These are phyloP conservation scores for Trypanosoma caninum DNA, from an alignment of 208 protist species.

Conservation along the genomic window DNA sequence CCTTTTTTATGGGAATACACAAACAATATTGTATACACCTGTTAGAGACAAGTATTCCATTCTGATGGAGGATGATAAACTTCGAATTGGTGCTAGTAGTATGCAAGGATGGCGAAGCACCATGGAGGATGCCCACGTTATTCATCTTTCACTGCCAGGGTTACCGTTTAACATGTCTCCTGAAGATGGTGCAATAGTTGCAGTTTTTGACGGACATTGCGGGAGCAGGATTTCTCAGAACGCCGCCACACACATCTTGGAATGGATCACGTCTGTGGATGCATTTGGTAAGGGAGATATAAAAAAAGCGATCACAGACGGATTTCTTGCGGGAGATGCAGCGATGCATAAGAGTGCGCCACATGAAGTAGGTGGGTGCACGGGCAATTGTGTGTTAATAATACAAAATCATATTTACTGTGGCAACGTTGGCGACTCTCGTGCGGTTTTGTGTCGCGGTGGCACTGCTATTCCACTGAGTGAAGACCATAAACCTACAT, in stretches of 20 bases:
- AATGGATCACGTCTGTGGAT: constrained; percentile 61
- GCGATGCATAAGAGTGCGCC: constrained; percentile 70
- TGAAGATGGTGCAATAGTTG: constrained; percentile 78
- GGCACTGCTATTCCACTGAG: constrained; percentile 89
- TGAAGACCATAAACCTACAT: constrained; percentile 94
- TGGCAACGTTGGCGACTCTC: constrained; percentile 92
- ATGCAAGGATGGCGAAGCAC: constrained; percentile 91
- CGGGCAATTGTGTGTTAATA: constrained; percentile 77
- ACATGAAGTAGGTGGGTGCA: constrained; percentile 78
- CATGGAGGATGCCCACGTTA: constrained; percentile 88
- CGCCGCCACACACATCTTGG: constrained; percentile 66
- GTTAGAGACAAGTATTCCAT: constrained; percentile 90
- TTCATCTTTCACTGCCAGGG: constrained; percentile 79
- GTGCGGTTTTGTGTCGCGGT: constrained; percentile 82
- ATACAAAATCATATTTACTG: constrained; percentile 91
- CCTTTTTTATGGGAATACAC: constrained; percentile 62
- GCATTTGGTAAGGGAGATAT: constrained; percentile 62
- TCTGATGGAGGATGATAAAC: constrained; percentile 90
- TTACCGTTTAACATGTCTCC: constrained; percentile 54
- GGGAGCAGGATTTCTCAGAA: constrained; percentile 79
- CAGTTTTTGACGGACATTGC: constrained; percentile 88
- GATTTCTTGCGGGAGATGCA: constrained; percentile 67
- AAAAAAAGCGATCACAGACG: constrained; percentile 63
- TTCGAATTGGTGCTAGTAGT: constrained; percentile 84
- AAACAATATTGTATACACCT: constrained; percentile 68